Evolutionary conservation across 768 basidiomycete species (phyloP), one percentile per base, ranked within the genome.

Genomic region (Tricholoma furcatifolium): DNA sequence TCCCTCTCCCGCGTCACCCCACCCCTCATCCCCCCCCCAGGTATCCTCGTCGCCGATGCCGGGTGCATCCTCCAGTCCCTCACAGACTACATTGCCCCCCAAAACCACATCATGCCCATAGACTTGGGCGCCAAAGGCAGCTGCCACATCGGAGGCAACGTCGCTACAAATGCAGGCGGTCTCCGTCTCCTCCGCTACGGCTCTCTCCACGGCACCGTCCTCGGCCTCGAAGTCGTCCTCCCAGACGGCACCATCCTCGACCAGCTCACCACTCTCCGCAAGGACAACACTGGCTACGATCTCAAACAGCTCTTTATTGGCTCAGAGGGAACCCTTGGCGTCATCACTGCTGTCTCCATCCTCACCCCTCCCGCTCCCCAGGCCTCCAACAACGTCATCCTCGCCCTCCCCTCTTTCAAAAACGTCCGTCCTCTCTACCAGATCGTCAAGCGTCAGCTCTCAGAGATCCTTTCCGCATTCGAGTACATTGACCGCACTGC

Each of bases 271-370:
- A 85, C 91, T 10, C 70, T 98, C 50, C 82, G 97, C 46, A 99
- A 99, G 71, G 97, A 98, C 69, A 98, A 98, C 66, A 98, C 97
- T 2, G 95, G 97, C 11, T 98, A 97, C 66, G 97, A 99, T 68
- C 77, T 99, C 42, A 98, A 99, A 70, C 97, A 99, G 64, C 81
- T 99, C 15, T 99, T 98, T 72, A 97, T 99, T 60, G 97, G 97
- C 11, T 87, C 91, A 6, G 97, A 99, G 67, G 97, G 97, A 47
- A 98, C 96, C 0, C 85, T 99, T 20, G 97, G 97, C 41, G 77
- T 99, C 50, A 85, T 99, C 54, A 99, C 97, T 10, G 97, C 82
- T 20, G 90, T 98, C 35, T 97, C 95, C 3, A 95, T 99, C 64
- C 78, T 98, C 55, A 91, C 95, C 18, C 91, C 97, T 0, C 76